Evolutionary conservation across 2,329 filamentous ascomycete genomes (phyloP).

Genomic region (Dendrostoma leiphaemia): DNA sequence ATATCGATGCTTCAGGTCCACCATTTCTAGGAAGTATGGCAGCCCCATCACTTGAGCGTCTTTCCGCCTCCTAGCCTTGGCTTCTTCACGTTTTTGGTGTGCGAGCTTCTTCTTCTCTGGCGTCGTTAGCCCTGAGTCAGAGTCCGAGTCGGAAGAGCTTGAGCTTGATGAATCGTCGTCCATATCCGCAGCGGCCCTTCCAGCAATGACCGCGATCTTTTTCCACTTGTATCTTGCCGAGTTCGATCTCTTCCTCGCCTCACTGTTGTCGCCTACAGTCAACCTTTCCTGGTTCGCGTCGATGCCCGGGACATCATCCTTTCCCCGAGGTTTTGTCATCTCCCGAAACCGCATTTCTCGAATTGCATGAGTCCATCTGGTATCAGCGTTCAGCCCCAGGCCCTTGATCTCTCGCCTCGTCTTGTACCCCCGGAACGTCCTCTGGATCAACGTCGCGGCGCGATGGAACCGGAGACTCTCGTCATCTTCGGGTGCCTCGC

Average conservation of each 20-base stretch:
- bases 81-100: constrained; percentile 42
- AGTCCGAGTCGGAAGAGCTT: constrained; percentile 42
- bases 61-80: constrained; percentile 57
- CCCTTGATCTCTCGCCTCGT: constrained; percentile 69
- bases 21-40: constrained; percentile 83
- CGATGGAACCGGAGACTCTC: constrained; percentile 30
- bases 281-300: constrained; percentile 9
- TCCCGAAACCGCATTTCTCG: constrained; percentile 56
- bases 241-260: constrained; percentile 23
- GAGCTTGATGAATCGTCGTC: constrained; percentile 33
- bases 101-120: constrained; percentile 37
- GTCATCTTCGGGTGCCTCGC: constrained; percentile 11
- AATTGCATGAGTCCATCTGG: constrained; percentile 68
- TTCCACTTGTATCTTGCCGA: constrained; percentile 71
- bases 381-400: constrained; percentile 64
- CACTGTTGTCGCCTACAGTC: constrained; percentile 10
- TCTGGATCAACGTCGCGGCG: constrained; percentile 61
- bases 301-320: constrained; percentile 24
- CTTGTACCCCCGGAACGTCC: constrained; percentile 76
- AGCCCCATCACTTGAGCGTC: constrained; percentile 78
- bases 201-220: constrained; percentile 67
- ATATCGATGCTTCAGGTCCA: constrained; percentile 83
- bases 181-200: constrained; percentile 69
- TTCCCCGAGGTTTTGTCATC: constrained; percentile 43
- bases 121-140: constrained; percentile 29